Evolutionary conservation across 1,284 basidiomycete species (phyloP).

Genomic region (Termitomyces sp.): DNA sequence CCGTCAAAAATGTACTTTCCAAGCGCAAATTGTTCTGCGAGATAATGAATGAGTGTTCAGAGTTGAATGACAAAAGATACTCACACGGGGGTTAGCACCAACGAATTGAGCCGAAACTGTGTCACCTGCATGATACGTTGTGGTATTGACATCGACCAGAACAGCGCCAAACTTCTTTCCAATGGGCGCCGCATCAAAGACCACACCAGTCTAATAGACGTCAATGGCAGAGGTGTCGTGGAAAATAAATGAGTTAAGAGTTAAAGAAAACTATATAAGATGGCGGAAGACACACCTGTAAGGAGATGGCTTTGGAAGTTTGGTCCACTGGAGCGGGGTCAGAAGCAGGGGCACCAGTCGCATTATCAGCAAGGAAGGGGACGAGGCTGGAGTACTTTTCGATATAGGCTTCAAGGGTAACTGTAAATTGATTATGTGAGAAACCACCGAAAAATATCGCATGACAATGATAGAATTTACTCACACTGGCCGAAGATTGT

Average conservation of each 20-base stretch:
- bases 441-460: slow-evolving; percentile 1
- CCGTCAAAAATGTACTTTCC: slow-evolving; percentile 68
- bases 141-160: slow-evolving; percentile 51
- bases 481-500: slow-evolving; percentile 74
- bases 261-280: not conserved
- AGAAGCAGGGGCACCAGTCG: slow-evolving; percentile 42
- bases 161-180: slow-evolving; percentile 65
- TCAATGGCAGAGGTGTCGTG: slow-evolving; percentile 3
- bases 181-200: slow-evolving; percentile 55
- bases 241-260: slow-evolving; percentile 7
- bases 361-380: slow-evolving; percentile 52
- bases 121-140: slow-evolving; percentile 51
- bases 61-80: slow-evolving; percentile 15
- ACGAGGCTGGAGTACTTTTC: slow-evolving; percentile 69
- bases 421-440: slow-evolving; percentile 29
- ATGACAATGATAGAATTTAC: slow-evolving; percentile 23
- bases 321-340: slow-evolving; percentile 68
- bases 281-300: slow-evolving; percentile 42
- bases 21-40: slow-evolving; percentile 71
- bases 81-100: slow-evolving; percentile 74
- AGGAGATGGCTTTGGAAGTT: slow-evolving; percentile 61
- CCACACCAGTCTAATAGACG: slow-evolving; percentile 47
- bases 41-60: slow-evolving; percentile 7
- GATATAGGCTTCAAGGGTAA: slow-evolving; percentile 75
- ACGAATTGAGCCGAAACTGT: slow-evolving; percentile 65